Conservation (phyloP, 192 early-diverging fungal species). For the Podila epicladia region DNA sequence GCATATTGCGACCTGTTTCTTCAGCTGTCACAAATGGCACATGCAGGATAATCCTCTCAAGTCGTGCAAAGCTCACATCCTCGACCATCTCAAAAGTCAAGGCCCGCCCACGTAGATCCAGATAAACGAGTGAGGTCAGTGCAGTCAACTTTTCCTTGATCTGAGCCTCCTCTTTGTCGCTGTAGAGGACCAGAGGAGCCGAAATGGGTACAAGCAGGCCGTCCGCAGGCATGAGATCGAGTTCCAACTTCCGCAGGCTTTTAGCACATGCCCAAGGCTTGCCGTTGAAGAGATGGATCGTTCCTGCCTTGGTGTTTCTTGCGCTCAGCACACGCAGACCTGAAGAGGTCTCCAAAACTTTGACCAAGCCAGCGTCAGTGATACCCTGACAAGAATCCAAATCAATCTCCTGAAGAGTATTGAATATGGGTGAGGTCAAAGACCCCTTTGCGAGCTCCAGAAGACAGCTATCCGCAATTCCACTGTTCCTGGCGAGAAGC, state of each 20-base stretch:
- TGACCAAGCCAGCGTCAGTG: background rate
- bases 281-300: constrained; percentile 12
- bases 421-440: background rate
- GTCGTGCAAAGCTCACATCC: background rate
- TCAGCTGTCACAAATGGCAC: background rate
- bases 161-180: background rate
- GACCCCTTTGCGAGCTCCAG: background rate
- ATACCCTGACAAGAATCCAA: background rate
- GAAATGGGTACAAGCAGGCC: background rate
- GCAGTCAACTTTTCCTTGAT: background rate
- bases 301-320: constrained; percentile 1
- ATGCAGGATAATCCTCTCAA: background rate
- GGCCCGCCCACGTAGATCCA: background rate
- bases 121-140: background rate
- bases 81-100: background rate
- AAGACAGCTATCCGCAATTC: background rate
- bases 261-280: background rate
- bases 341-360: background rate
- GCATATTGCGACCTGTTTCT: too few relatives aligned
- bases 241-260: background rate
- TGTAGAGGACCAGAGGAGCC: background rate
- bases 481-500: background rate
- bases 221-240: background rate
- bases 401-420: background rate
- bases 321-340: background rate